Conservation (phyloP, 1,139 yeast genomes). For the Saccharomyces hybrid region DNA sequence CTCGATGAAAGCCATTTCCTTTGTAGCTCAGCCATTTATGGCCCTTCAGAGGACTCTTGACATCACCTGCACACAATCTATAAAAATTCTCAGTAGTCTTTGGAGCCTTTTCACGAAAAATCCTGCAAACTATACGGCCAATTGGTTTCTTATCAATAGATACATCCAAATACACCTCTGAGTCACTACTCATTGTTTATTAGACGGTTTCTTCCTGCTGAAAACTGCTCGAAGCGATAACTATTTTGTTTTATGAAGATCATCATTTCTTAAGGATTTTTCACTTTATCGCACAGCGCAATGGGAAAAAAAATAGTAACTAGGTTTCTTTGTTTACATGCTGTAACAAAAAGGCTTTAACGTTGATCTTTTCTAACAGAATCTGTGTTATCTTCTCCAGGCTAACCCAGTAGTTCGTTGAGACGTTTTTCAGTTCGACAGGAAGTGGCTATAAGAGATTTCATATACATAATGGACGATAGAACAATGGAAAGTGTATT, state of each 20-base stretch:
- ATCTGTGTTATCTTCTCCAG: not conserved
- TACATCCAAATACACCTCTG: slow-evolving; percentile 49
- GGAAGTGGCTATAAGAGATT: not conserved
- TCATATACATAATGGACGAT: not conserved
- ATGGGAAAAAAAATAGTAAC: not conserved
- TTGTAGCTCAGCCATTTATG: slow-evolving; percentile 33
- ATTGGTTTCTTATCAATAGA: slow-evolving; percentile 38
- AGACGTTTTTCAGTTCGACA: not conserved
- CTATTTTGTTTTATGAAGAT: not conserved
- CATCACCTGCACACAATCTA: slow-evolving; percentile 38
- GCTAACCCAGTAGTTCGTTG: not conserved
- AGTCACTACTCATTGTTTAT: too few relatives aligned
- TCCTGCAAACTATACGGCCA: slow-evolving; percentile 64
- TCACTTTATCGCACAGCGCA: not conserved
- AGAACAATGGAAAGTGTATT: not conserved
- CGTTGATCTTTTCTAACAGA: not conserved
- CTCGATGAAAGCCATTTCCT: slow-evolving; percentile 53
- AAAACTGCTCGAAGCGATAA: not conserved
- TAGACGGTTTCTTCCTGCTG: not conserved
- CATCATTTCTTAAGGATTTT: not conserved
- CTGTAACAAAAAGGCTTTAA: not conserved
- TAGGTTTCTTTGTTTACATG: not conserved
- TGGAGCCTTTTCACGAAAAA: slow-evolving; percentile 49
- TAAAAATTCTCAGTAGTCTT: slow-evolving; percentile 48
- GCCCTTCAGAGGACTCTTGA: slow-evolving; percentile 25